Conservation (phyloP, 768 basidiomycete species). For the Mycena amicta region DNA sequence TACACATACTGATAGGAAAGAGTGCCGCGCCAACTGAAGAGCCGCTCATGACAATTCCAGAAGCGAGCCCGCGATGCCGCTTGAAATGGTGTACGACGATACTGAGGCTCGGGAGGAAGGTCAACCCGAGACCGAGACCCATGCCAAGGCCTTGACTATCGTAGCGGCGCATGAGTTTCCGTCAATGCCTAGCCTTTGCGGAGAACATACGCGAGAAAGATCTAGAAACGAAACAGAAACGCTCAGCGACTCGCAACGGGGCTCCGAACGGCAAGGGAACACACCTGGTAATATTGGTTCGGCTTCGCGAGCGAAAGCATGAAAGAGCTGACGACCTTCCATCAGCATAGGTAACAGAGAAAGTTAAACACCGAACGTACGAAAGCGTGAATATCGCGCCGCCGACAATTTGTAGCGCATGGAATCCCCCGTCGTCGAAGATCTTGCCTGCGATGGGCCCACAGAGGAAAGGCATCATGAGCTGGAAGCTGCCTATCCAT, state of each 20-base stretch:
- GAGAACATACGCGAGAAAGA: conserved; percentile 8
- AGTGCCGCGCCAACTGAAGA: conserved; percentile 15
- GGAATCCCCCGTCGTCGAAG: conserved; percentile 25
- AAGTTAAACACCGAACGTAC: conserved; percentile 15
- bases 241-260: no score
- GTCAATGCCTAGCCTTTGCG: no score
- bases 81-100: conserved; percentile 41
- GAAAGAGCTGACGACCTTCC: no score
- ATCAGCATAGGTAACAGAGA: no score
- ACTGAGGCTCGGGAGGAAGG: conserved; percentile 43
- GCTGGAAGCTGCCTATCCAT: conserved; percentile 29
- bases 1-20: conserved; percentile 10
- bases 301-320: conserved; percentile 42
- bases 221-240: neutral
- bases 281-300: conserved; percentile 35
- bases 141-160: conserved; percentile 27
- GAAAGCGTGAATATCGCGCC: conserved; percentile 23
- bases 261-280: neutral
- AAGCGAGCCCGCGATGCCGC: conserved; percentile 41
- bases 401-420: conserved; percentile 16
- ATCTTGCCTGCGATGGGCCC: conserved; percentile 25
- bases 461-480: conserved; percentile 26
- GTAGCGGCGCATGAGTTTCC: no score
- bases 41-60: conserved; percentile 47
- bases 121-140: conserved; percentile 42